A percentile compares a stretch with the other conserved stretches of the same genome.
phyloP scores from a whole-genome alignment of 2,329 filamentous ascomycete species.

The Tolypocladium cylindrosporum region DNA sequence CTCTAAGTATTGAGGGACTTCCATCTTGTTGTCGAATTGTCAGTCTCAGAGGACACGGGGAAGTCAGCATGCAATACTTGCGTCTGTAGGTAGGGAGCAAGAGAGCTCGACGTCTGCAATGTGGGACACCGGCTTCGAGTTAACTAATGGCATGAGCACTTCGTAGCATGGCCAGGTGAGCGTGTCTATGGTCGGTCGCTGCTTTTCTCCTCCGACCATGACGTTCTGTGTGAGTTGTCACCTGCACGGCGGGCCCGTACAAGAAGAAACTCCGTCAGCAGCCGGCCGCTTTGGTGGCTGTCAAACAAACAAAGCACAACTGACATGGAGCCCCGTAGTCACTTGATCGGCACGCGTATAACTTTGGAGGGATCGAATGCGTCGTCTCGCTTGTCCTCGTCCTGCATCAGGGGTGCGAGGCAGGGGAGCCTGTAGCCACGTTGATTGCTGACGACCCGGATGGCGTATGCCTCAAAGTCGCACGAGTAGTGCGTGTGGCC shows the following conservation, averaged over 20 bases:
- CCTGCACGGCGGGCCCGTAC: neutral
- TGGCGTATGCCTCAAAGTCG: neutral
- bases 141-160: neutral
- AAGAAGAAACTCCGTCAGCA: neutral
- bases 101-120: neutral
- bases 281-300: neutral
- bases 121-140: neutral
- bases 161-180: neutral
- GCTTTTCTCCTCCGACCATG: neutral
- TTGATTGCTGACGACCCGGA: neutral
- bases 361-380: neutral
- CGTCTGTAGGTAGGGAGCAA: neutral
- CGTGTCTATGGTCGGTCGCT: neutral
- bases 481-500: neutral
- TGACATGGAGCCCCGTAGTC: too few relatives aligned
- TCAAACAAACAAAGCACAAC: too few relatives aligned
- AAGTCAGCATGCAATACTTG: neutral
- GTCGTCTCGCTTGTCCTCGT: neutral
- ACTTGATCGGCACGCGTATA: neutral
- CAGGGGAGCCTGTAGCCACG: neutral
- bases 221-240: neutral
- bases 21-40: neutral
- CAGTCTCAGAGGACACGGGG: neutral
- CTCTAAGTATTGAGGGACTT: neutral
- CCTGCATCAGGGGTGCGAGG: neutral